These are phyloP conservation scores for Amniculicola lignicola DNA, from an alignment of 495 filamentous ascomycete genomes.

Conservation along the genomic window DNA sequence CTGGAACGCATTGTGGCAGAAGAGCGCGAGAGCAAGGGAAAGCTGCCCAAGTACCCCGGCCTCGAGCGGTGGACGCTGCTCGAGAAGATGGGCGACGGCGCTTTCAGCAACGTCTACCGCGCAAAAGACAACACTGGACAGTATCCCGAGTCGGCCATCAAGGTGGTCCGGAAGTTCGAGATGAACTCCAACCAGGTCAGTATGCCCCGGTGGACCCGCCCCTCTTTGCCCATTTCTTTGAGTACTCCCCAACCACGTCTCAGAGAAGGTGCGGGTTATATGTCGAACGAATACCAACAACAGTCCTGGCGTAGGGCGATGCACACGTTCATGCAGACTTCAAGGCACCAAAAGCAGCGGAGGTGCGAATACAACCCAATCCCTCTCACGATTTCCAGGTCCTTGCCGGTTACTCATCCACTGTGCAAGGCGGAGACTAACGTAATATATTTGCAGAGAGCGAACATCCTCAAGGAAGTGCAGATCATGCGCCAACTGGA, in stretches of 20 bases:
- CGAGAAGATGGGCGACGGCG: constrained; percentile 99
- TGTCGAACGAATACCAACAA: constrained; percentile 43
- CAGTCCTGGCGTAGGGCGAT: constrained; percentile 61
- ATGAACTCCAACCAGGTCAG: constrained; percentile 98
- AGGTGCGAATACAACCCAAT: constrained; percentile 74
- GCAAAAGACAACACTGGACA: constrained; percentile 69
- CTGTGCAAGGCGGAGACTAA: constrained; percentile 33
- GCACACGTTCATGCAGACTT: constrained; percentile 90
- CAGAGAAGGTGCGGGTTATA: constrained; percentile 34
- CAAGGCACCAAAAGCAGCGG: constrained; percentile 86
- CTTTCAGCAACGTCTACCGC: constrained; percentile 97
- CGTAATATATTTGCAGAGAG: constrained; percentile 61
- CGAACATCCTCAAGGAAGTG: constrained; percentile 97
- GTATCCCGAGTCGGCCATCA: constrained; percentile 86
- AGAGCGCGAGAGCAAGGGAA: constrained; percentile 77
- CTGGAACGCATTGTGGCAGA: constrained; percentile 85
- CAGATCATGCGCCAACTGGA: constrained; percentile 97
- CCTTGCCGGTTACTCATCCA: not conserved
- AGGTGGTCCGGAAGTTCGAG: constrained; percentile 97
- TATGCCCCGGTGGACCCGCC: constrained; percentile 31
- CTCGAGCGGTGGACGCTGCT: constrained; percentile 84
- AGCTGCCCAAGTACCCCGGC: constrained; percentile 87
- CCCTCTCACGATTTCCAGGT: not conserved
- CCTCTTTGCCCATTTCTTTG: constrained; percentile 31
- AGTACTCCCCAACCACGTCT: constrained; percentile 24